These are phyloP conservation scores for Ogataea angusta DNA, from an alignment of 805 yeast genomes.

Conservation along the genomic window DNA sequence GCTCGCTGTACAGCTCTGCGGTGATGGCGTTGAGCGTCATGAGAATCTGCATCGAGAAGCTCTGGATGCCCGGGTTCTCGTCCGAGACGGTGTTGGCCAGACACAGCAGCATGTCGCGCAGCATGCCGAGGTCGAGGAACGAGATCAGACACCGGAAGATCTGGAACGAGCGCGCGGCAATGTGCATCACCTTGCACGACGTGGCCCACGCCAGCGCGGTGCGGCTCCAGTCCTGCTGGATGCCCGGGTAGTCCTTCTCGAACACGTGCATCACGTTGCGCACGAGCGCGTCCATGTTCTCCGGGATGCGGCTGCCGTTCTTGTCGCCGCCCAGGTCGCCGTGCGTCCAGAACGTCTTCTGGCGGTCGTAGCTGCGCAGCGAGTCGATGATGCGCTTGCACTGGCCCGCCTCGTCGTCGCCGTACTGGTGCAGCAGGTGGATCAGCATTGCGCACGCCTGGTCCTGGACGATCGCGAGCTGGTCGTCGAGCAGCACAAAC, in stretches of 20 bases:
- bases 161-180: conserved; percentile 96
- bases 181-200: conserved; percentile 92
- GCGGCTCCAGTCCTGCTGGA: conserved; percentile 83
- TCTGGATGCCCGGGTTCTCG: conserved; percentile 84
- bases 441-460: conserved; percentile 77
- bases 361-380: conserved; percentile 50
- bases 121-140: conserved; percentile 80
- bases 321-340: conserved; percentile 78
- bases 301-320: conserved; percentile 80
- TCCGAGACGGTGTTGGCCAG: conserved; percentile 92
- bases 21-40: conserved; percentile 94
- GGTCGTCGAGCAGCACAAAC: conserved; percentile 83
- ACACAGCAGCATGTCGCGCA: conserved; percentile 90
- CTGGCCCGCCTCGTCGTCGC: conserved; percentile 48
- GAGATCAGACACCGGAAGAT: conserved; percentile 81
- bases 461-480: conserved; percentile 75
- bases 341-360: conserved; percentile 70
- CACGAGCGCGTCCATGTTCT: conserved; percentile 74
- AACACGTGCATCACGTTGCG: conserved; percentile 61
- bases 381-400: conserved; percentile 55
- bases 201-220: conserved; percentile 92
- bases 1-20: conserved; percentile 76
- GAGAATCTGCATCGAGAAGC: conserved; percentile 93
- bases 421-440: conserved; percentile 65
- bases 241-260: conserved; percentile 39